Evolutionary conservation across 306 rosid genomes (phyloP), one percentile per base, ranked within the genome.

Genomic region (Sindora glabra): DNA sequence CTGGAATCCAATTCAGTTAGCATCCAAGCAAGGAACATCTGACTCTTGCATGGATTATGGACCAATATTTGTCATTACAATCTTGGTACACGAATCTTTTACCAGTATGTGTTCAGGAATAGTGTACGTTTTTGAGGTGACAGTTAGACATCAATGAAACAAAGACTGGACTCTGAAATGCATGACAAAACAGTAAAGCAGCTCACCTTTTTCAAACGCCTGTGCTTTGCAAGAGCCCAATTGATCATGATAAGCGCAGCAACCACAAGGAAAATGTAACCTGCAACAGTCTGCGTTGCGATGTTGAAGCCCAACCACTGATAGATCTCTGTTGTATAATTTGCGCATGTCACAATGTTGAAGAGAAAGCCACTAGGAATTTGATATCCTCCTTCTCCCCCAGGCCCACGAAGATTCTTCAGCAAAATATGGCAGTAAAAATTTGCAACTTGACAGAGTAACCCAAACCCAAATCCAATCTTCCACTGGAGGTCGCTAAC

Each of bases 281-380:
- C 95, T 10, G 99, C 99, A 16, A 86, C 51, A 18, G 99, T 86
- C 75, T 89, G 99, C 2, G 99, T 89, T 6, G 97, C 96, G 55
- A 94, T 67, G 72, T 92, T 94, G 84, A 94, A 94, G 6, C 99
- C 99, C 70, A 94, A 34, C 99, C 99, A 94, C 79, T 94, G 99
- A 73, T 94, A 94, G 54, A 94, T 94, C 78, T 94, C 99, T 0
- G 97, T 94, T 7, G 99, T 86, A 49, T 94, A 94, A 68, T 94
- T 94, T 34, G 99, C 99, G 66, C 99, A 94, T 10, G 97, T 94
- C 65, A 89, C 97, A 37, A 94, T 77, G 45, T 83, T 89, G 86
- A 94, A 94, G 54, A 94, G 83, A 77, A 89, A 94, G 33, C 99
- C 99, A 9, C 37, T 61, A 11, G 97, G 99, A 44, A 94, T 94